Evolutionary conservation across 768 basidiomycete genomes (phyloP), one percentile per base, ranked within the genome.

Genomic region (Suillus variegatus): DNA sequence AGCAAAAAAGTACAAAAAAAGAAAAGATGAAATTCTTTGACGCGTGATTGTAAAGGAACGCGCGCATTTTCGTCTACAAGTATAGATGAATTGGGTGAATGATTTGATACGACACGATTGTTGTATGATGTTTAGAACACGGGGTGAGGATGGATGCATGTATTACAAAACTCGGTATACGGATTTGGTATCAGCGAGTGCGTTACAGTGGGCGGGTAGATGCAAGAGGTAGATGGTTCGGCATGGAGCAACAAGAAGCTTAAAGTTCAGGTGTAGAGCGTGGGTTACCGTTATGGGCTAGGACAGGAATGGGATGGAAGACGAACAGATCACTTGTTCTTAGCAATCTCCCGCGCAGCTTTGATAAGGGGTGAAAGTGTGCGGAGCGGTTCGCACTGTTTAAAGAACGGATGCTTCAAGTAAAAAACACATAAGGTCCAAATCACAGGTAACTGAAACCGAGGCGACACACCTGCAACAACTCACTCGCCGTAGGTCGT

Each of bases 321-420:
- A 38, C n/a, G 22, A 51, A 13, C 6, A 25, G 58, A 43, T 69
- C 35, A 76, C 68, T 86, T 84, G 68, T 80, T 75, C 83, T 92
- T 92, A 44, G 91, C 89, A 57, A 93, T 90, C 68, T 95, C 94
- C 67, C 93, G 82, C 7, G 95, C 95, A 14, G 94, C 94, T 76
- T 95, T 96, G 84, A 97, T 97, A 47, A 97, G 79, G 9, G 95
- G 95, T 9, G 93, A 84, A 62, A 97, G 81, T 22, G 93, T 95
- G 64, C 92, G 84, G 61, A 97, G 81, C 7, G 94, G 94, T 79
- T 97, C 95, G 4, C 90, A 89, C 41, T 91, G 80, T 75, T 88
- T 89, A 82, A 96, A 96, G 82, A 97, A 96, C 4, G 90, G 86
- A 75, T 96, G 94, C 88, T 94, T 51, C 46, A 16, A 51, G 25